These are phyloP conservation scores for Hirsutella thompsonii DNA, from an alignment of 2,329 filamentous ascomycete genomes.

Conservation along the genomic window DNA sequence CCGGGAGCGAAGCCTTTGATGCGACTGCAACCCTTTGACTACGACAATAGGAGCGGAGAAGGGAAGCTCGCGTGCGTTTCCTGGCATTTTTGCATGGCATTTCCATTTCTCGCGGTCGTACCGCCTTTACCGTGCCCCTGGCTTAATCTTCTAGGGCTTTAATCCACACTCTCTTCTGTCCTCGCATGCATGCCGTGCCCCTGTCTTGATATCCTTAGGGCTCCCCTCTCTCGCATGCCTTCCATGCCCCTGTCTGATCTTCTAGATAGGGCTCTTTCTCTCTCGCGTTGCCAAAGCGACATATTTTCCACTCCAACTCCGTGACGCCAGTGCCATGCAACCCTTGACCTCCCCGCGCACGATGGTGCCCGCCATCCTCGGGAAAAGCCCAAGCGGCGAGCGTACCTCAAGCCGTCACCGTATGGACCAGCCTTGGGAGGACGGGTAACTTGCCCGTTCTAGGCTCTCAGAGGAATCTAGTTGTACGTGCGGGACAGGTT, in stretches of 20 bases:
- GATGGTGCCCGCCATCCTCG: neutral
- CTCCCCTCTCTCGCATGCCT: too few species aligned
- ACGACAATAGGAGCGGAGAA: too few species aligned
- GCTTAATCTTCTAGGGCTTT: too few species aligned
- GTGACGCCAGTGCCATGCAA: constrained; percentile 28
- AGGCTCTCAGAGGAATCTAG: constrained; percentile 9
- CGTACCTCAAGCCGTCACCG: neutral
- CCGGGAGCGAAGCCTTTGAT: too few species aligned
- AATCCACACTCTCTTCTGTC: too few species aligned
- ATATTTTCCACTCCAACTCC: constrained; percentile 24
- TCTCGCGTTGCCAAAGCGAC: constrained; percentile 2
- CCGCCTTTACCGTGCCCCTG: too few species aligned
- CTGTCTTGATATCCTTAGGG: too few species aligned
- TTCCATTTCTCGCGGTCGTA: too few species aligned
- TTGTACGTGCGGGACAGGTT: constrained; percentile 93
- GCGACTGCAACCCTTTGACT: too few species aligned
- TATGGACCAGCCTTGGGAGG: too few species aligned
- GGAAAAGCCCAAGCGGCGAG: neutral
- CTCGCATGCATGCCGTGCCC: too few species aligned
- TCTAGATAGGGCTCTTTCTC: neutral
- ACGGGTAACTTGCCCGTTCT: neutral
- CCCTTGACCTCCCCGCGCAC: constrained; percentile 18
- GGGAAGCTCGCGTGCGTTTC: neutral
- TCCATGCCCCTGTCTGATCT: too few species aligned
- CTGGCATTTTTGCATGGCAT: neutral